Evolutionary conservation across 2,329 filamentous ascomycete genomes (phyloP).

Genomic region (Cladophialophora bantiana): DNA sequence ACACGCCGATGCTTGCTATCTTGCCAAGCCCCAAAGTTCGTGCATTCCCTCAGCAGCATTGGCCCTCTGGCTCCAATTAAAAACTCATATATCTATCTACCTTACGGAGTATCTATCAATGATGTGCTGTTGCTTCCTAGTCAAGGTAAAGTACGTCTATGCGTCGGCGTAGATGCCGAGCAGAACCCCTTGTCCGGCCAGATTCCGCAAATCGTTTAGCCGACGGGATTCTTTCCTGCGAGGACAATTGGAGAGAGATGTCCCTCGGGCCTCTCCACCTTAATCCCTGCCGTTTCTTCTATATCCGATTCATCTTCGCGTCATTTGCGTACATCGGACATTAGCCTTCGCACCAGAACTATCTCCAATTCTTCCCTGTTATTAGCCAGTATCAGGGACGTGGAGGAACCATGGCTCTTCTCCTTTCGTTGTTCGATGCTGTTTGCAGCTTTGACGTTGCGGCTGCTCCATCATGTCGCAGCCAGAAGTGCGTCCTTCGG

Average conservation of each 20-base stretch:
- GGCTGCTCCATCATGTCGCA: conserved; percentile 27
- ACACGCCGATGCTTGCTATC: neutral
- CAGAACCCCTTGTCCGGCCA: conserved; percentile 13
- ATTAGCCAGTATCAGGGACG: conserved; percentile 11
- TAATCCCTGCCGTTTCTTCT: conserved; percentile 6
- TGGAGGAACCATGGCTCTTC: conserved; percentile 14
- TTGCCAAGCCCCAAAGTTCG: neutral
- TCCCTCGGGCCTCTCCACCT: conserved; percentile 3
- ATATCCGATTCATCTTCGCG: conserved; percentile 19
- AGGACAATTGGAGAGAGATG: neutral
- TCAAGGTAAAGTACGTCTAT: conserved; percentile 1
- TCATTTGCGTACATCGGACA: conserved; percentile 31
- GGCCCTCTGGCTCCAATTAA: neutral
- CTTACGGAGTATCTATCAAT: neutral
- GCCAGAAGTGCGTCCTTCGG: conserved; percentile 8
- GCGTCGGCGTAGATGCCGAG: conserved; percentile 17
- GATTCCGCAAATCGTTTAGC: conserved; percentile 24
- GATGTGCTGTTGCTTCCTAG: neutral
- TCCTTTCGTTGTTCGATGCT: conserved; percentile 4
- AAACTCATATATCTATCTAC: too few relatives aligned
- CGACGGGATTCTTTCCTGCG: neutral
- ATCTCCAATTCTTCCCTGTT: conserved; percentile 15
- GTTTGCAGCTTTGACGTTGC: conserved; percentile 6
- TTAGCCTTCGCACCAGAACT: conserved; percentile 17
- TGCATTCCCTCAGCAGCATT: neutral